Conservation (phyloP, 768 basidiomycete genomes). For the Leccinellum albellum region DNA sequence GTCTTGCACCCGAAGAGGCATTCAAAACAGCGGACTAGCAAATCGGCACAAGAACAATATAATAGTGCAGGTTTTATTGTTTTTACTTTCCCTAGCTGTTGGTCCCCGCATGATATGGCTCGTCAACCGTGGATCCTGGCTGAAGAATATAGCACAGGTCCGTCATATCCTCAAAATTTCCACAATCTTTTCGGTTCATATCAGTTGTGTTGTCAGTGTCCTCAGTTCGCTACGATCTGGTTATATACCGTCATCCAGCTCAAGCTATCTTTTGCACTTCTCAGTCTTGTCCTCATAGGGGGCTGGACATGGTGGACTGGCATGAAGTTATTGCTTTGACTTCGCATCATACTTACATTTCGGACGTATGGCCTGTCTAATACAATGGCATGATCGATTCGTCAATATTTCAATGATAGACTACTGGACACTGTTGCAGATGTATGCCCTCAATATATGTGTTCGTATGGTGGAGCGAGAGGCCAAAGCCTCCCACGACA, state of each 20-base stretch:
- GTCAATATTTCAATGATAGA: neutral
- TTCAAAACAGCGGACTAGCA: constrained; percentile 33
- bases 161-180: neutral
- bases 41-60: constrained; percentile 58
- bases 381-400: neutral
- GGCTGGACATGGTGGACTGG: constrained; percentile 61
- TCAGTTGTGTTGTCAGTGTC: constrained; percentile 44
- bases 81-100: constrained; percentile 51
- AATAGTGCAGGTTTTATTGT: constrained; percentile 53
- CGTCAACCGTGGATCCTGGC: constrained; percentile 66
- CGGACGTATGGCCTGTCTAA: neutral
- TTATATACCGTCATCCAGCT: constrained; percentile 71
- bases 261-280: constrained; percentile 56
- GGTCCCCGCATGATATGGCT: constrained; percentile 71
- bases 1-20: neutral
- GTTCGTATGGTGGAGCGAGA: neutral
- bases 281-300: constrained; percentile 52
- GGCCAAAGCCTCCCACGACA: neutral
- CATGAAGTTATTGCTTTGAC: constrained; percentile 42
- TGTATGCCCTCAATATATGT: constrained; percentile 11
- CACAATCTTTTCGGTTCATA: neutral
- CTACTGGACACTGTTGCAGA: neutral
- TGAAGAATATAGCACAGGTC: constrained; percentile 74
- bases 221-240: constrained; percentile 78
- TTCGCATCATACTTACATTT: neutral